Evolutionary conservation across 306 rosid genomes (phyloP).

Genomic region (Casuarina glauca): DNA sequence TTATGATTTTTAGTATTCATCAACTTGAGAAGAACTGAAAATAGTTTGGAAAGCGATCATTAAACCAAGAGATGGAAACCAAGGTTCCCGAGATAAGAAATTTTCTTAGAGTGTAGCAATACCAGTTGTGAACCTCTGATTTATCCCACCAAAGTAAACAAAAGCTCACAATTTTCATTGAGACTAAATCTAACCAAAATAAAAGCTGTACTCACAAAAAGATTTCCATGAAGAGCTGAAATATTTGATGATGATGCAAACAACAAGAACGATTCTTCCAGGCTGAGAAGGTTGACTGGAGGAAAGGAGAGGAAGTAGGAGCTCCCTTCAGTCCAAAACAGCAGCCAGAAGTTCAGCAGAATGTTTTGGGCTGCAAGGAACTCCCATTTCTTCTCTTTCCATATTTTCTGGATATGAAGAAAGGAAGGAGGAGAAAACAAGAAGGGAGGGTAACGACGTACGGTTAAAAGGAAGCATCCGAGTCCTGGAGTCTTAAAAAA

Average conservation of each 20-base stretch:
- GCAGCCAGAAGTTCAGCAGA: conserved; percentile 16
- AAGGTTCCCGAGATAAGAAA: no score
- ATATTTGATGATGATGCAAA: not conserved
- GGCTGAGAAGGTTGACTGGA: conserved; percentile 8
- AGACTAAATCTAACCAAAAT: not conserved
- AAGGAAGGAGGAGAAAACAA: conserved; percentile 11
- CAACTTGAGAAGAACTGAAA: not conserved
- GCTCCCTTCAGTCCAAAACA: conserved; percentile 84
- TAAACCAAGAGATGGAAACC: not conserved
- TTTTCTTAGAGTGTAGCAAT: no score
- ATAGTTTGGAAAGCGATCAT: not conserved
- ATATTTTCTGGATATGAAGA: not conserved
- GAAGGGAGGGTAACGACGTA: not conserved
- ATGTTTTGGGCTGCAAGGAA: conserved; percentile 64
- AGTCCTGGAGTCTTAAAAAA: not conserved
- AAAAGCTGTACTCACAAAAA: not conserved
- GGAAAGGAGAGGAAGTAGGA: conserved; percentile 68
- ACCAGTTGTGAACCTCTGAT: no score
- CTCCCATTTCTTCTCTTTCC: conserved; percentile 64
- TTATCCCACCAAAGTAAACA: no score
- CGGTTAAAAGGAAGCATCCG: conserved; percentile 17
- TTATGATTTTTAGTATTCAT: not conserved
- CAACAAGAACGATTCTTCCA: not conserved
- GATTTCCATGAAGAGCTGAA: not conserved
- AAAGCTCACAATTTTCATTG: not conserved